Conservation (phyloP, 331 rosid species). For the Rhamnella rubrinervis region DNA sequence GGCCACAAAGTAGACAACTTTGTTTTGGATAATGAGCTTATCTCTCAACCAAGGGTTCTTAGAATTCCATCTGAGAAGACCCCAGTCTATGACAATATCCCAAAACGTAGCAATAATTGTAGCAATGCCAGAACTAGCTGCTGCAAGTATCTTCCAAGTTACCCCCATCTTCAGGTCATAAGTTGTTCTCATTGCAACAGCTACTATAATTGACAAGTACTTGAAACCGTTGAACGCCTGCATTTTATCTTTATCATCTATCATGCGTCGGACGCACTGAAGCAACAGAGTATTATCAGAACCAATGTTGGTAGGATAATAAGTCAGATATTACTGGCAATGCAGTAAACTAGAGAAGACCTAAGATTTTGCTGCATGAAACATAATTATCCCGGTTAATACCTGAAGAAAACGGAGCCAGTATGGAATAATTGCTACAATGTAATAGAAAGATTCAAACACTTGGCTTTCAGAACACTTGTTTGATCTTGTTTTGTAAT, state of each 20-base stretch:
- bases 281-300: conserved; percentile 20
- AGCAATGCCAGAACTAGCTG: conserved; percentile 53
- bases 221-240: conserved; percentile 67
- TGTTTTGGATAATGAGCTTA: conserved; percentile 51
- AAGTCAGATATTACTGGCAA: not conserved
- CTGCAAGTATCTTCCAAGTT: conserved; percentile 45
- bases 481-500: conserved; percentile 57
- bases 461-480: conserved; percentile 44
- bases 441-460: conserved; percentile 48
- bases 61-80: conserved; percentile 51
- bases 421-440: conserved; percentile 71
- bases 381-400: not conserved
- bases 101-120: conserved; percentile 60
- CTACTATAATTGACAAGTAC: conserved; percentile 55
- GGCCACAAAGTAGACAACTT: conserved; percentile 55
- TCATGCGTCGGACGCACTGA: conserved; percentile 61
- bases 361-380: not conserved
- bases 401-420: conserved; percentile 81
- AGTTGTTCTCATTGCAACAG: conserved; percentile 61
- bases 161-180: conserved; percentile 39
- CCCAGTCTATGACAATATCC: conserved; percentile 83
- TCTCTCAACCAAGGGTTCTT: conserved; percentile 84
- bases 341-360: not conserved
- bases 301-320: not conserved
- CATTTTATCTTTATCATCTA: conserved; percentile 54